Evolutionary conservation across 2,329 filamentous ascomycete species (phyloP).

Genomic region (Leptographium galeiforme): DNA sequence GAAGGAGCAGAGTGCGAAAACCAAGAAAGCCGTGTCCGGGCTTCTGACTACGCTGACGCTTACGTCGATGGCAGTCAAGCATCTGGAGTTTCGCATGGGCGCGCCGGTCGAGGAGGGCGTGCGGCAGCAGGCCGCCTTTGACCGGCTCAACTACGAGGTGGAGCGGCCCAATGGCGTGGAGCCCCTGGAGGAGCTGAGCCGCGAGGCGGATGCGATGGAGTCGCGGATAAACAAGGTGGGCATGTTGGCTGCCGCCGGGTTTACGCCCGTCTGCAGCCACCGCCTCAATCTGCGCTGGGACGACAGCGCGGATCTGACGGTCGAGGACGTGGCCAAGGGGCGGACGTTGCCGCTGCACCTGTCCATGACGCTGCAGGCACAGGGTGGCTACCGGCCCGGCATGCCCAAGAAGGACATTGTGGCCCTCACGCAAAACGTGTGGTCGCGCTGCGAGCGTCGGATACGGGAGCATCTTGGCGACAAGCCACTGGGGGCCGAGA

Average conservation of each 20-base stretch:
- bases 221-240: neutral
- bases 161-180: neutral
- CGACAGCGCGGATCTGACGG: neutral
- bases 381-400: too few relatives aligned
- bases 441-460: neutral
- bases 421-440: neutral
- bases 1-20: too few relatives aligned
- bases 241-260: neutral
- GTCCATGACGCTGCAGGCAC: neutral
- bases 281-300: neutral
- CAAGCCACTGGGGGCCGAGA: neutral
- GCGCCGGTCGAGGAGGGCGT: neutral
- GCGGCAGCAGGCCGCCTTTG: slow-evolving; percentile 1
- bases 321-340: slow-evolving; percentile 1
- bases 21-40: slow-evolving; percentile 14
- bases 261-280: neutral
- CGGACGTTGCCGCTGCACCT: neutral
- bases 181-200: neutral
- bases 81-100: slow-evolving; percentile 4
- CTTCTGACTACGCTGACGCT: slow-evolving; percentile 6
- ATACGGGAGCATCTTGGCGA: neutral
- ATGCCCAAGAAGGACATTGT: too few relatives aligned
- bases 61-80: neutral
- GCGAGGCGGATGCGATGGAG: neutral
- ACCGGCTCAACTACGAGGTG: neutral